Evolutionary conservation across 108 stramenopile genomes (phyloP), one percentile per base, ranked within the genome.

Genomic region (Nitzschia sp.): DNA sequence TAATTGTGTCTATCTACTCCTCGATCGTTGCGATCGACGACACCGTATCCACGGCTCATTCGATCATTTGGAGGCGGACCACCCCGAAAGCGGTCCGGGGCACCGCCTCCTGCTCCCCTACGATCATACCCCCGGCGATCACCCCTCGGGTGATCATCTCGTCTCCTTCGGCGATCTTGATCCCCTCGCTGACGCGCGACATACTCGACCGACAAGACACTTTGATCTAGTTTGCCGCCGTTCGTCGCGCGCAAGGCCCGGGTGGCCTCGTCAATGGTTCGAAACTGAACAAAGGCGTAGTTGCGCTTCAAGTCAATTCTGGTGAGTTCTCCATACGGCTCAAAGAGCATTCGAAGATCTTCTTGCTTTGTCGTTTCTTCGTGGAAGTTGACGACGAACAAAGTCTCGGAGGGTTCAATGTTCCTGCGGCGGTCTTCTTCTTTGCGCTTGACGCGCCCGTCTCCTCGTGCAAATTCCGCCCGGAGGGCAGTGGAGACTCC

Each of bases 271-370:
- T 91, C 94, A 47, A 89, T 72, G 26, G 84, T 85, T 22, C 77
- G 65, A 62, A 90, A 95, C 68, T 91, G 90, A 31, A 95, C 90
- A 76, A 95, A 92, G 46, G 94, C 91, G 67, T 92, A 95, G 72
- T 95, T 95, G n/a, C 90, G 72, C 67, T 95, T 95, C 88, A 95
- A 87, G 56, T 95, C 94, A 62, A 95, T 92, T 16, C 94, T 69
- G 2, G 89, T 65, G 29, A 94, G 62, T 63, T 91, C 85, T 41
- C 92, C 90, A 46, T 74, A 94, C 21, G 84, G 84, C 53, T 76
- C 80, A 74, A 85, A 85, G 50, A 93, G 76, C 86, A 91, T 89
- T 58, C 86, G 79, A 32, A 94, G 59, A 60, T 94, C 92, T 79
- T 94, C 92, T 53, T 81, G 78, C 58, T 89, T 88, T 53, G 92